phyloP scores from a whole-genome alignment of 805 yeast species.

The Zygosaccharomyces siamensis region DNA sequence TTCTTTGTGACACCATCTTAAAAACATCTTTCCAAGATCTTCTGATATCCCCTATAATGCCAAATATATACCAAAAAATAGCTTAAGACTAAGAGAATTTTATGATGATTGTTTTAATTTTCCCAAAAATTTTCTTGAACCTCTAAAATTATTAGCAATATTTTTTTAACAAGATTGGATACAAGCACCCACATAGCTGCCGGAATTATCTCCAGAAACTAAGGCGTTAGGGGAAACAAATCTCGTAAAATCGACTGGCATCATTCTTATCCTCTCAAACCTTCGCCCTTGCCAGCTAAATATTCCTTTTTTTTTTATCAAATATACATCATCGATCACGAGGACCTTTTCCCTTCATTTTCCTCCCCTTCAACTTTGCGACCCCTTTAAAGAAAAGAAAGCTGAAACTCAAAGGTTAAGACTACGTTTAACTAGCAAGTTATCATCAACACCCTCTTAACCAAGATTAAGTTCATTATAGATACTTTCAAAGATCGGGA shows the following conservation, averaged over 20 bases:
- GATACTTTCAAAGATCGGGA: neutral
- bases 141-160: neutral
- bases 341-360: neutral
- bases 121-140: neutral
- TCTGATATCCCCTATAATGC: neutral
- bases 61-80: neutral
- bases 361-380: slow-evolving; percentile 10
- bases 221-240: neutral
- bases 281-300: neutral
- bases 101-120: neutral
- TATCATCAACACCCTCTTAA: neutral
- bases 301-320: neutral
- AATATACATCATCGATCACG: slow-evolving; percentile 3
- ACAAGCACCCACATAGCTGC: neutral
- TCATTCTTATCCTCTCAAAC: neutral
- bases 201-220: neutral
- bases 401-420: neutral
- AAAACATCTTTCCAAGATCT: neutral
- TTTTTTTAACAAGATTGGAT: too few relatives aligned
- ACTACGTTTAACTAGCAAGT: neutral
- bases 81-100: neutral
- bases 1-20: too few relatives aligned
- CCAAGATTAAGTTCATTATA: neutral
- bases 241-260: neutral
- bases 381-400: slow-evolving; percentile 8